Percentiles rank a stretch among this genome's conserved stretches.
Conservation (phyloP, 2,329 filamentous ascomycete genomes). For the Coleophoma crateriformis region DNA sequence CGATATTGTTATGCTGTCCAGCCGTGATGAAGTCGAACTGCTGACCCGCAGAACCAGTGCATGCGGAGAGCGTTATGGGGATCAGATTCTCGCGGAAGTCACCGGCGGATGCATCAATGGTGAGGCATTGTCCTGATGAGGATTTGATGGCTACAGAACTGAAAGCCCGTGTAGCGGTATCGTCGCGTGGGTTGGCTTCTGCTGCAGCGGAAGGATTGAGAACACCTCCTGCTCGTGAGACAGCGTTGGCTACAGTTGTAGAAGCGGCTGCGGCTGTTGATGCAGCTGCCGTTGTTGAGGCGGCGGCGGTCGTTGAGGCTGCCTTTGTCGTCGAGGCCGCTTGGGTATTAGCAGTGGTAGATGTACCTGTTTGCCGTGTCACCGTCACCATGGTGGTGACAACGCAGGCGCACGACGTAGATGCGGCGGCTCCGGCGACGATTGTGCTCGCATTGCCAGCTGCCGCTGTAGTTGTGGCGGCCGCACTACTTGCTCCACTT, state of each 20-base stretch:
- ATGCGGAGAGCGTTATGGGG: constrained; percentile 33
- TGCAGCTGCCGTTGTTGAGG: constrained; percentile 1
- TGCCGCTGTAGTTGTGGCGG: neutral
- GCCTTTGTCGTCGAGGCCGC: neutral
- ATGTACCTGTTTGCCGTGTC: too few species aligned
- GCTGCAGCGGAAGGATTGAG: constrained; percentile 44
- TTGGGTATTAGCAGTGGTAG: too few species aligned
- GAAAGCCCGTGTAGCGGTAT: constrained; percentile 34
- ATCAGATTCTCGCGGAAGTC: constrained; percentile 40
- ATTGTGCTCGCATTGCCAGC: neutral
- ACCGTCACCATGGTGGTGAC: too few species aligned
- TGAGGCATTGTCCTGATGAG: constrained; percentile 34
- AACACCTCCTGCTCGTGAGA: constrained; percentile 43
- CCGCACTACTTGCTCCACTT: constrained; percentile 1
- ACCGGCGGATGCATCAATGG: constrained; percentile 37
- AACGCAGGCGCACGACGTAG: neutral
- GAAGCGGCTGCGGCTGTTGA: constrained; percentile 3
- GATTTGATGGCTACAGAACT: constrained; percentile 34
- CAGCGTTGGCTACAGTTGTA: constrained; percentile 21
- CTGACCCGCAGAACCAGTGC: constrained; percentile 31
- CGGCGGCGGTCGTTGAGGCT: constrained; percentile 1
- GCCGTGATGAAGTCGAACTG: constrained; percentile 38
- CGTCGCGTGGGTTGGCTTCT: constrained; percentile 35
- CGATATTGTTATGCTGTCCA: constrained; percentile 44
- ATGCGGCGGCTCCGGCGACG: neutral